Evolutionary conservation across 768 basidiomycete genomes (phyloP), one percentile per base, ranked within the genome.

Genomic region (Agrocybe pediades): DNA sequence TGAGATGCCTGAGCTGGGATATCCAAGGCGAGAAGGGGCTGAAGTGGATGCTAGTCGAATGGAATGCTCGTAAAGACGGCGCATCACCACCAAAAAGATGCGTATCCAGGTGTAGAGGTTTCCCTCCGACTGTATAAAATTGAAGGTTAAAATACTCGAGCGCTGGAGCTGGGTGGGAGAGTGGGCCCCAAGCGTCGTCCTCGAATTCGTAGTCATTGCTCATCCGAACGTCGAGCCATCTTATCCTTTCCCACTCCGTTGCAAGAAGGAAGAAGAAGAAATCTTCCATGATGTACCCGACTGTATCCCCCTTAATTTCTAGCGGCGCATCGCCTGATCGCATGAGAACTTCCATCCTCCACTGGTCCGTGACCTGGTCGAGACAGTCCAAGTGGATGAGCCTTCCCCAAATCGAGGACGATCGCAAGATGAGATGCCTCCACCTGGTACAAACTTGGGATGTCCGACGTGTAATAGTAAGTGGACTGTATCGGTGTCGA

Each of bases 401-500:
- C 19, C 41, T 30, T 30, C 40, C 53, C 53, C 53, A 54, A 17
- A 54, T 47, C n/a, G 53, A 41, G 13, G 53, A 24, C 17, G 53
- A 54, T 2, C 15, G 19, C 8, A 54, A 25, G 20, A 48, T 43
- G 17, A 48, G 17, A 8, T 29, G 17, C 15, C 53, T 23, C 53
- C 53, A 54, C 17, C 29, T 1, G 25, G 39, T 8, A 23, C 53
- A 54, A 4, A 48, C 46, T 42, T 54, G 53, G 3, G 53, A 48
- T 2, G 53, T 48, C 2, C 26, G 17, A 2, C 53, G 46, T 26
- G 53, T 48, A 40, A 54, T 19, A 20, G 43, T 44, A 6, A 51
- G 13, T 30, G 50, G 50, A n/a, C 42, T 42, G 41, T 51, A 44
- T 29, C 50, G 21, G 6, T 51, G 36, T 30, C 42, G 25, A 13